These are phyloP conservation scores for Rhinocladiella similis DNA, from an alignment of 2,329 filamentous ascomycete species.

Conservation along the genomic window DNA sequence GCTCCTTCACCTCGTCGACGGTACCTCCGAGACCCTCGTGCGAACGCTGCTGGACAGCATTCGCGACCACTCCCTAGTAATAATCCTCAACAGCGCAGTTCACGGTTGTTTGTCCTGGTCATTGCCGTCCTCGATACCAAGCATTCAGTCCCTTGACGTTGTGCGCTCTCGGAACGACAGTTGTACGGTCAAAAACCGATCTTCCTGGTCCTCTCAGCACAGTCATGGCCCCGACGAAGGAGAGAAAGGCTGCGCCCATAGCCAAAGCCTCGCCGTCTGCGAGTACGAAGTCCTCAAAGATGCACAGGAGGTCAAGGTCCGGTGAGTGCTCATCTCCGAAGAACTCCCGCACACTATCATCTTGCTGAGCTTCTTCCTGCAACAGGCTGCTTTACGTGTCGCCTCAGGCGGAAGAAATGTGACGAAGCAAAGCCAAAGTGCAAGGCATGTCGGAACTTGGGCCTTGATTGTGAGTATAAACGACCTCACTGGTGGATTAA, in stretches of 20 bases:
- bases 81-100: constrained; percentile 22
- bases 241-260: constrained; percentile 27
- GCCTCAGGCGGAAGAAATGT: constrained; percentile 68
- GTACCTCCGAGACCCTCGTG: constrained; percentile 35
- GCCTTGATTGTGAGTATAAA: constrained; percentile 92
- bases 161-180: not conserved
- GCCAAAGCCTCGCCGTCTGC: constrained; percentile 36
- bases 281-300: constrained; percentile 61
- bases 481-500: constrained; percentile 97
- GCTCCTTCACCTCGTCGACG: constrained; percentile 28
- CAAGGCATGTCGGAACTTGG: constrained; percentile 68
- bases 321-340: constrained; percentile 62
- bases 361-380: constrained; percentile 3
- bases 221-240: constrained; percentile 25
- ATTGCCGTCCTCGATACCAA: constrained; percentile 11
- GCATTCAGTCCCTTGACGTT: not conserved
- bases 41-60: constrained; percentile 45
- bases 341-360: not conserved
- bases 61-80: constrained; percentile 36
- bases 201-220: not conserved
- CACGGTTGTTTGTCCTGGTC: constrained; percentile 13
- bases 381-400: constrained; percentile 67
- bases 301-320: constrained; percentile 92
- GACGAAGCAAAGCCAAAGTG: constrained; percentile 67
- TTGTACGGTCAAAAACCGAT: not conserved